Evolutionary conservation across 202 grass and related monocot genomes (phyloP), one percentile per base, ranked within the genome.

Genomic region (Dendrocalamus latiflorus): DNA sequence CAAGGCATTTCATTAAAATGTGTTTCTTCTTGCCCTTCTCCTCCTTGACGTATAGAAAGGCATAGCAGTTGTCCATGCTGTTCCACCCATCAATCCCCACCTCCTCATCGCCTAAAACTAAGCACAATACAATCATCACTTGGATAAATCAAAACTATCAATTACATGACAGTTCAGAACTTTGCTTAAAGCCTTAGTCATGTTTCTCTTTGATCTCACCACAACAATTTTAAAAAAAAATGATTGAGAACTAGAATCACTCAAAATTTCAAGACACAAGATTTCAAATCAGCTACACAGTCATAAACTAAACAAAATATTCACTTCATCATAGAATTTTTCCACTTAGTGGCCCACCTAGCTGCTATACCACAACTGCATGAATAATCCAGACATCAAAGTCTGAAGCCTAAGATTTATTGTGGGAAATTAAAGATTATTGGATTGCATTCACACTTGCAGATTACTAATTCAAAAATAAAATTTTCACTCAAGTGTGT

Each of bases 1-100:
- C 91, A 10, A 99, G 58, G 68, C 89, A 90, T 80, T 94, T 94
- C 62, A 99, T 76, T 24, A 95, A 70, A 50, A 94, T 76, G 3
- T 34, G 66, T 73, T 85, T 91, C 81, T 90, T 95, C 70, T 78
- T 84, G 63, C 88, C 75, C 20, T 88, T 88, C 64, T 90, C 96
- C 63, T 86, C 81, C 86, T 96, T 99, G 36, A n/a, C 60, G 25
- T 96, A 96, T 42, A 94, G 43, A 67, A 99, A 99, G 13, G 87
- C 91, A 43, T 96, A 96, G 20, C 83, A 83, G 59, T 87, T 87
- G 6, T 96, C 91, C 83, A 94, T 80, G 50, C 51, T 77, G 47
- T 94, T 94, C 96, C 96, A 99, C 45, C 96, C 93, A 81, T 99
- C 93, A 9, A 89, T 86, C 11, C 74, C 91, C 37, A 99, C 93